Evolutionary conservation across 768 basidiomycete species (phyloP).

Genomic region (Hericium coralloides): DNA sequence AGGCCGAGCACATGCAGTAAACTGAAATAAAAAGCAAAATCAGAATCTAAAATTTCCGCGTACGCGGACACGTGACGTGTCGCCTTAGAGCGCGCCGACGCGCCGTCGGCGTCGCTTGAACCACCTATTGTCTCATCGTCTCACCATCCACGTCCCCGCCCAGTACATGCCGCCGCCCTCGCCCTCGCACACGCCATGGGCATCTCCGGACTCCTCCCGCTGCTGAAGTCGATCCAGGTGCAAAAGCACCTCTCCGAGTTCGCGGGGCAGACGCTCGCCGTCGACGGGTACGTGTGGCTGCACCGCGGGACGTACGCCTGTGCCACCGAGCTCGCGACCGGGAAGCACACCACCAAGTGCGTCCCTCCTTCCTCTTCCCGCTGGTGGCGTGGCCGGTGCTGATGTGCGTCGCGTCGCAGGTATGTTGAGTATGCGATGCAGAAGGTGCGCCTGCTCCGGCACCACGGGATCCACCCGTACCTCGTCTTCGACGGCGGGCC

Average conservation of each 20-base stretch:
- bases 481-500: slow-evolving; percentile 96
- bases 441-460: slow-evolving; percentile 74
- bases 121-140: too few relatives aligned
- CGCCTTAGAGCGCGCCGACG: not conserved
- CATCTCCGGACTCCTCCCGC: slow-evolving; percentile 81
- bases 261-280: slow-evolving; percentile 75
- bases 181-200: slow-evolving; percentile 51
- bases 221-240: slow-evolving; percentile 84
- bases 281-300: slow-evolving; percentile 95
- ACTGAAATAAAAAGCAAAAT: not conserved
- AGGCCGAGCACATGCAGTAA: not conserved
- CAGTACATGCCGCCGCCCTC: not conserved
- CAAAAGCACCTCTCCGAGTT: slow-evolving; percentile 74
- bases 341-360: slow-evolving; percentile 74
- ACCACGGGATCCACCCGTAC: slow-evolving; percentile 81
- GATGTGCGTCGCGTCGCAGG: slow-evolving; percentile 38
- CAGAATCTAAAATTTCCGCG: not conserved
- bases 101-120: not conserved
- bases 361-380: slow-evolving; percentile 22
- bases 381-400: not conserved
- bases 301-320: slow-evolving; percentile 86
- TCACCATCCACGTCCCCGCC: not conserved
- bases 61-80: not conserved
- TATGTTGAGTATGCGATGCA: slow-evolving; percentile 98
- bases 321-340: slow-evolving; percentile 83